Conservation (phyloP, 2,329 filamentous ascomycete genomes). For the Fusarium pilosicola region DNA sequence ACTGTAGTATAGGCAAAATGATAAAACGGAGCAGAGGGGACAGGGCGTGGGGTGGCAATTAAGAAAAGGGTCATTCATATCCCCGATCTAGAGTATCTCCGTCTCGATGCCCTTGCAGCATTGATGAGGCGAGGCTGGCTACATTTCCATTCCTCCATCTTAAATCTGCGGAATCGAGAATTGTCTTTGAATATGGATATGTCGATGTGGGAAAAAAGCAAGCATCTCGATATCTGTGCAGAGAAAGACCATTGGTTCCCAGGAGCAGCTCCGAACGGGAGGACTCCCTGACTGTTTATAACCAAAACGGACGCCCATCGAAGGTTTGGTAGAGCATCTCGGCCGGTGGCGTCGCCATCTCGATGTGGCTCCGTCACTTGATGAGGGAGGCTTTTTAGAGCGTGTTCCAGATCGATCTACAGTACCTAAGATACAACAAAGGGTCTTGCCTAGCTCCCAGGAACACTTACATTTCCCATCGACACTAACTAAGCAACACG, state of each 20-base stretch:
- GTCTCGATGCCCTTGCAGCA: slow-evolving; percentile 18
- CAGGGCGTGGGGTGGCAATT: not conserved
- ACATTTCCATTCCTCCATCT: slow-evolving; percentile 2
- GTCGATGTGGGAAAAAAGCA: not conserved
- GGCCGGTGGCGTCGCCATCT: slow-evolving; percentile 37
- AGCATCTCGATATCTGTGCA: slow-evolving; percentile 22
- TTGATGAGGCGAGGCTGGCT: slow-evolving; percentile 13
- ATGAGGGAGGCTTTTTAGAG: slow-evolving; percentile 1
- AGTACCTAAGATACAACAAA: not conserved
- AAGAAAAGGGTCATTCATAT: not conserved
- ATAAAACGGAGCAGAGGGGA: not conserved
- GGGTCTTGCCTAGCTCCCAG: not conserved
- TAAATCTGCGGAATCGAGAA: not conserved
- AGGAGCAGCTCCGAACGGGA: not conserved
- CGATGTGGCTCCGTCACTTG: slow-evolving; percentile 35
- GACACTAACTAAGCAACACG: not conserved
- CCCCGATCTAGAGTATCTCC: not conserved
- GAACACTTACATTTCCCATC: not conserved
- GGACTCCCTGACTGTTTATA: not conserved
- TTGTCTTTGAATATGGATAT: not conserved
- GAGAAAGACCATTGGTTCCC: not conserved
- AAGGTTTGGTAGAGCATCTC: slow-evolving; percentile 37
- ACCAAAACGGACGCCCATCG: slow-evolving; percentile 31
- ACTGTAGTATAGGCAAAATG: not conserved
- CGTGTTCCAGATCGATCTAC: slow-evolving; percentile 32